Percentiles rank a stretch among this genome's conserved stretches.
These are phyloP conservation scores for Cystoisospora suis DNA, from an alignment of 169 alveolate genomes.

Conservation along the genomic window DNA sequence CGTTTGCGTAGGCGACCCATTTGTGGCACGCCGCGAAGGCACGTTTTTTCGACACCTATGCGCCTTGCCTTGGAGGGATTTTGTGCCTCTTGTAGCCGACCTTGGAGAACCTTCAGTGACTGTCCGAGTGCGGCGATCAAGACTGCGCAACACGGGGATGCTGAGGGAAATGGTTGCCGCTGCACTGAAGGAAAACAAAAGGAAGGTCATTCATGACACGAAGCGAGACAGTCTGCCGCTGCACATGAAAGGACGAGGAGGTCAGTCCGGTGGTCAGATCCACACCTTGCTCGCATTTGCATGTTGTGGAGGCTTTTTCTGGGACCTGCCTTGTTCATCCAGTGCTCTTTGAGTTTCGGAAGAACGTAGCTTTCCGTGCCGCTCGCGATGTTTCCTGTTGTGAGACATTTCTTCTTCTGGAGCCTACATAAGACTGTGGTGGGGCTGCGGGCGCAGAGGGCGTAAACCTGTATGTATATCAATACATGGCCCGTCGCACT, in stretches of 20 bases:
- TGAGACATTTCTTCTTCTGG: no score
- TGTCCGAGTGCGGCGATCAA: constrained; percentile 23
- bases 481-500: no score
- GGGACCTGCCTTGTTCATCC: no score
- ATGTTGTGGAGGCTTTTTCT: no score
- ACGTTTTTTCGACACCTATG: not conserved
- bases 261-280: not conserved
- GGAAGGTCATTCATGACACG: not conserved
- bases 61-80: constrained; percentile 47
- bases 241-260: constrained; percentile 11
- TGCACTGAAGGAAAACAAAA: not conserved
- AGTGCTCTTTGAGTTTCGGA: no score
- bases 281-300: no score
- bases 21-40: constrained; percentile 11
- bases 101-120: constrained; percentile 32
- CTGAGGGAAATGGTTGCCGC: not conserved
- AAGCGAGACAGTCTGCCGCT: constrained; percentile 23
- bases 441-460: no score
- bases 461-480: no score
- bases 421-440: no score
- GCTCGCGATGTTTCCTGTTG: no score
- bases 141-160: constrained; percentile 37
- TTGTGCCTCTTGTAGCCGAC: constrained; percentile 25
- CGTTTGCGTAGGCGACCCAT: constrained; percentile 41
- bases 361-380: no score